Base-by-base conservation (phyloP, 225 moss, liverwort and hornwort species). In the Marchantia polymorpha region DNA sequence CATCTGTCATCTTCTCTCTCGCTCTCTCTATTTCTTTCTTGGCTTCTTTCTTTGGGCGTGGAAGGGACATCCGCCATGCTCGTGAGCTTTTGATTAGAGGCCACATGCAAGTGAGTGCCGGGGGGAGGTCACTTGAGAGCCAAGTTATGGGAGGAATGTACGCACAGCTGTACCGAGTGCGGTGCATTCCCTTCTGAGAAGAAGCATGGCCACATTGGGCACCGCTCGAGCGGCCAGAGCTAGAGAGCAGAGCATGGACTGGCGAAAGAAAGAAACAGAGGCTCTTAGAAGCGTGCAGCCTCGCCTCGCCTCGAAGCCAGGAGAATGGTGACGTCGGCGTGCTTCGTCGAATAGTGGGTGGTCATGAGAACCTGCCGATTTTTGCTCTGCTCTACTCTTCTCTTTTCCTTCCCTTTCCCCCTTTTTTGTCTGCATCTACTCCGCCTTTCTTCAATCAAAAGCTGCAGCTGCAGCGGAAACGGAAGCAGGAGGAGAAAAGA, bases 91-190 rank as follows among this genome's bases (percentile, higher is more conserved):
- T 13, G 0, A 56, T 56, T 13, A 6, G 0, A 19, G 13, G 14
- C 9, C 56, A 19, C 56, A 56, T 56, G 56, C 5, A 8, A 3
- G 56, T 56, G 9, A n/a, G n/a, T n/a, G n/a, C n/a, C 56, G 4
- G 4, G 56, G 56, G 56, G 4, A 56, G 14, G 0, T 66, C 66
- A 66, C 66, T 66, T 66, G 20, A n/a, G 11, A 10, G 66, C 66
- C 26, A 66, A 66, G 67, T 67, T 67, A 67, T 39, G 64, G 26
- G 64, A 29, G 56, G 56, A 56, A 56, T 56, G 56, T 56, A 39
- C 39, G 2, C 56, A 56, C 56, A 12, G 56, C 14, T 56, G 56
- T 56, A 56, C 65, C 14, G n/a, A n/a, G 10, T 66, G 16, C 27
- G 25, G 0, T 7, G 31, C 10, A 15, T 29, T 39, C 31, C 67